Conservation (phyloP, 1,284 basidiomycete genomes). For the Tilletia walkeri region DNA sequence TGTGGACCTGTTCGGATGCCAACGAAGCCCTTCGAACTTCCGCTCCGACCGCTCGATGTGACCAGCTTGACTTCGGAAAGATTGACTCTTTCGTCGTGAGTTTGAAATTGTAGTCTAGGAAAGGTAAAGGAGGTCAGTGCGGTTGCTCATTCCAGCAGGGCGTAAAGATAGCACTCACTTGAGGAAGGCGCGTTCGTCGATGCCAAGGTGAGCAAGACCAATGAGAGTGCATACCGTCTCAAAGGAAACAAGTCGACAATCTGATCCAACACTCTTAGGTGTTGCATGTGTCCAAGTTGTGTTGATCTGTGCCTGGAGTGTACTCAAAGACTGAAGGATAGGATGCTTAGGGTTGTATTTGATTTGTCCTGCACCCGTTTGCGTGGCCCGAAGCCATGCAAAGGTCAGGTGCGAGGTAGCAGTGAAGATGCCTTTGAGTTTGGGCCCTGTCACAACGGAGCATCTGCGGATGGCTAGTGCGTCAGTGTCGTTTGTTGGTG, state of each 20-base stretch:
- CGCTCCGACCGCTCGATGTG: background rate
- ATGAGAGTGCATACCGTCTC: background rate
- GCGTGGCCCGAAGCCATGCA: background rate
- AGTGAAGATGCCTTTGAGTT: background rate
- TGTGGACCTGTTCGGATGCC: background rate
- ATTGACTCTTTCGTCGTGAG: background rate
- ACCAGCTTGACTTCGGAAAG: constrained; percentile 7
- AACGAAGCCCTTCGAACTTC: background rate
- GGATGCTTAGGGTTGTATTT: background rate
- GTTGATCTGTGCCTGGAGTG: background rate
- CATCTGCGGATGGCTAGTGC: background rate
- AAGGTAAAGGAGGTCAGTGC: background rate
- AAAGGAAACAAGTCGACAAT: background rate
- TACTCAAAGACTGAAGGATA: background rate
- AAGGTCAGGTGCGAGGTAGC: background rate
- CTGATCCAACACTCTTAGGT: background rate
- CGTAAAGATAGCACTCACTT: background rate
- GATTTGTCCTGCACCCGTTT: background rate
- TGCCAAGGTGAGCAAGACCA: background rate
- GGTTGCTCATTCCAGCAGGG: background rate
- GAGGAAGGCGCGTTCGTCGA: constrained; percentile 10
- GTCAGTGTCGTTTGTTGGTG: background rate
- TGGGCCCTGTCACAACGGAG: background rate
- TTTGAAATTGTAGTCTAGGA: background rate
- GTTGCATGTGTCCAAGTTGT: background rate